Percentiles rank a stretch among this genome's conserved stretches.
Conservation (phyloP, 345 rosid species). For the Iberis pinnata region DNA sequence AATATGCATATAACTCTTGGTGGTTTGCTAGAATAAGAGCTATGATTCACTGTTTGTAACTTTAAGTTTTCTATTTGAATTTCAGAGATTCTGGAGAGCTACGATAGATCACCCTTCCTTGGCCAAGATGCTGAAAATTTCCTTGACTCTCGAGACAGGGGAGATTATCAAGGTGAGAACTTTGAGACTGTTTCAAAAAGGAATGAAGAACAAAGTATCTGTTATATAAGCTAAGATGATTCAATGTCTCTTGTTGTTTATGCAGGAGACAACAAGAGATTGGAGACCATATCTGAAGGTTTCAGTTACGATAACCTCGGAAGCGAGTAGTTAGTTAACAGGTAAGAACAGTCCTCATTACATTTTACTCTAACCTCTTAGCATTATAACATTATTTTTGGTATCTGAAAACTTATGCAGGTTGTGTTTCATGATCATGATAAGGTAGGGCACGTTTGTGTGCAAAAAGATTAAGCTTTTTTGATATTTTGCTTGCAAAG, state of each 20-base stretch:
- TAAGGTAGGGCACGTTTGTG: slow-evolving; percentile 28
- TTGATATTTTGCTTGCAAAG: slow-evolving; percentile 21
- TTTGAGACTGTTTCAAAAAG: not conserved
- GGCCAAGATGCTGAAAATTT: slow-evolving; percentile 42
- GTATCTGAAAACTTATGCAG: slow-evolving; percentile 22
- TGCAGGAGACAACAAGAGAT: slow-evolving; percentile 65
- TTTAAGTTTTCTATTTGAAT: slow-evolving; percentile 4
- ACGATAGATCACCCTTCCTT: slow-evolving; percentile 76
- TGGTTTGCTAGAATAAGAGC: slow-evolving; percentile 2
- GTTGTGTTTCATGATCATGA: slow-evolving; percentile 19
- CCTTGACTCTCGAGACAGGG: slow-evolving; percentile 54
- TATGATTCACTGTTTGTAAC: slow-evolving; percentile 12
- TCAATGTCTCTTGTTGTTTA: too few species aligned
- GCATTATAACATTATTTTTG: slow-evolving; percentile 7
- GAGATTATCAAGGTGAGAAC: slow-evolving; percentile 52
- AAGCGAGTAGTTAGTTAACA: slow-evolving; percentile 44
- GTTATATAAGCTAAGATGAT: too few species aligned
- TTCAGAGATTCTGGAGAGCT: slow-evolving; percentile 81
- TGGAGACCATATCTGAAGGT: slow-evolving; percentile 87
- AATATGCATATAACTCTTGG: not conserved
- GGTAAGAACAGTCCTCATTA: slow-evolving; percentile 8
- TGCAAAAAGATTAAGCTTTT: slow-evolving; percentile 23
- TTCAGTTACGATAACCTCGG: slow-evolving; percentile 73
- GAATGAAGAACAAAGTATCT: slow-evolving; percentile 7
- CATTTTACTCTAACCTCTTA: not conserved